Evolutionary conservation across 2,329 filamentous ascomycete species (phyloP).

Genomic region (Xylariaceae sp.): DNA sequence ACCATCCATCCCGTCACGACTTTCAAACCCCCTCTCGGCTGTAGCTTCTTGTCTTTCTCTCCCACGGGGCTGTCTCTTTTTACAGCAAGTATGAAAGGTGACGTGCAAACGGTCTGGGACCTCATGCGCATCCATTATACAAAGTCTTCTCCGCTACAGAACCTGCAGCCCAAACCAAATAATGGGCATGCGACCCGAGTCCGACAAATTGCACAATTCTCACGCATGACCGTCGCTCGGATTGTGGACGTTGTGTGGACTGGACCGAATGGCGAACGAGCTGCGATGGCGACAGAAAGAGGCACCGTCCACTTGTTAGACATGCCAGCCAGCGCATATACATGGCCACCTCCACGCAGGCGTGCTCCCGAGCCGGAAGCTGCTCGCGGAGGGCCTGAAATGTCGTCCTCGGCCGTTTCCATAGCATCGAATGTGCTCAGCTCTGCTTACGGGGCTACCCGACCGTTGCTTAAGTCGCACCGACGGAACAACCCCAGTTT

Average conservation of each 20-base stretch:
- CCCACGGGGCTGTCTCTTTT: conserved; percentile 68
- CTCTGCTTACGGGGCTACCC: conserved; percentile 63
- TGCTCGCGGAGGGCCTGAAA: conserved; percentile 44
- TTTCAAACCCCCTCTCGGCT: conserved; percentile 66
- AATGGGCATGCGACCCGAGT: conserved; percentile 53
- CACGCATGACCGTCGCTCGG: conserved; percentile 83
- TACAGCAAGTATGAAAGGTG: conserved; percentile 77
- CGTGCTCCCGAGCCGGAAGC: conserved; percentile 41
- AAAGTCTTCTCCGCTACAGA: conserved; percentile 55
- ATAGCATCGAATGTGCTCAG: conserved; percentile 66
- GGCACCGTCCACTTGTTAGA: conserved; percentile 94
- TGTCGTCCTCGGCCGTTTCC: conserved; percentile 53
- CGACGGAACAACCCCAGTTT: conserved; percentile 46
- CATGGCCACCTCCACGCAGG: conserved; percentile 73
- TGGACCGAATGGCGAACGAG: conserved; percentile 69
- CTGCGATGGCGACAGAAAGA: conserved; percentile 87
- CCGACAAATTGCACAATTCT: conserved; percentile 81
- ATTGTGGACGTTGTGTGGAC: conserved; percentile 90
- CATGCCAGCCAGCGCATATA: conserved; percentile 73
- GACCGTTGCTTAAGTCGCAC: conserved; percentile 51
- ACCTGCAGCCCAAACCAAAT: conserved; percentile 38
- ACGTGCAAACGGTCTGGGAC: conserved; percentile 78
- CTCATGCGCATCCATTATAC: conserved; percentile 60
- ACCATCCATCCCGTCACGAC: conserved; percentile 61
- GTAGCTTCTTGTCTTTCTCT: conserved; percentile 74